Percentiles rank a stretch among this genome's conserved stretches.
phyloP scores from a whole-genome alignment of 139 green algal species.

The Micractinium conductrix region DNA sequence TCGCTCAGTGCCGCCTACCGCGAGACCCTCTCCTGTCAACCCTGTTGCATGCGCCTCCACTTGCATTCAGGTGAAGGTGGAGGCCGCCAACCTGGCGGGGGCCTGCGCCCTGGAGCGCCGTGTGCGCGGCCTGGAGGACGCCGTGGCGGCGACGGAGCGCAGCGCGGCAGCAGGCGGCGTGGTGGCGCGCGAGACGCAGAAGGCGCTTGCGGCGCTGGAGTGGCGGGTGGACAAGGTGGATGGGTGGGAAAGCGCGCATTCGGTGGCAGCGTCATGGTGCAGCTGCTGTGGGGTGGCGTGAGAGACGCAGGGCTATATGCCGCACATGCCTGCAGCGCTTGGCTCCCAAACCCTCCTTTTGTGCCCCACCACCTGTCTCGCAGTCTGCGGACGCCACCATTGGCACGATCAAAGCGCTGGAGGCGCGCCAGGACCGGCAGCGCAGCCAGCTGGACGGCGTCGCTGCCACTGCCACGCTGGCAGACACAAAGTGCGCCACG shows the following conservation, averaged over 20 bases:
- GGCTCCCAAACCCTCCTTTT: too few species aligned
- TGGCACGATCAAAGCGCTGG: conserved; percentile 20
- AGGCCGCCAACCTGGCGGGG: not conserved
- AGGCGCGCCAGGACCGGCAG: conserved; percentile 9
- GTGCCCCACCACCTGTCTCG: not conserved
- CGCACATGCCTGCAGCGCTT: not conserved
- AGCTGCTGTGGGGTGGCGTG: too few species aligned
- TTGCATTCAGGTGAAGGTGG: not conserved
- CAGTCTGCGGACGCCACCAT: conserved; percentile 23
- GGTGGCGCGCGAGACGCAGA: not conserved
- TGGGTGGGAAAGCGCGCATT: too few species aligned
- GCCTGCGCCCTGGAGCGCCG: not conserved
- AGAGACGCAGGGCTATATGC: not conserved
- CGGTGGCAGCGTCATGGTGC: too few species aligned
- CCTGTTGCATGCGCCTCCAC: too few species aligned
- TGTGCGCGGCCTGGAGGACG: not conserved
- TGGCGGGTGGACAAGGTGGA: conserved; percentile 25
- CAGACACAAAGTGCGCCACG: not conserved
- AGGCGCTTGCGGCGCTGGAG: not conserved
- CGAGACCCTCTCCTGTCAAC: too few species aligned
- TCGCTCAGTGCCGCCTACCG: too few species aligned
- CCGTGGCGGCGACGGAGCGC: not conserved
- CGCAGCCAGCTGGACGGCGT: not conserved
- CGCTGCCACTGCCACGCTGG: conserved; percentile 9
- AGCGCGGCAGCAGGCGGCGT: not conserved